Evolutionary conservation across 176 grass and related monocot genomes (phyloP).

Genomic region (Juncus effusus): DNA sequence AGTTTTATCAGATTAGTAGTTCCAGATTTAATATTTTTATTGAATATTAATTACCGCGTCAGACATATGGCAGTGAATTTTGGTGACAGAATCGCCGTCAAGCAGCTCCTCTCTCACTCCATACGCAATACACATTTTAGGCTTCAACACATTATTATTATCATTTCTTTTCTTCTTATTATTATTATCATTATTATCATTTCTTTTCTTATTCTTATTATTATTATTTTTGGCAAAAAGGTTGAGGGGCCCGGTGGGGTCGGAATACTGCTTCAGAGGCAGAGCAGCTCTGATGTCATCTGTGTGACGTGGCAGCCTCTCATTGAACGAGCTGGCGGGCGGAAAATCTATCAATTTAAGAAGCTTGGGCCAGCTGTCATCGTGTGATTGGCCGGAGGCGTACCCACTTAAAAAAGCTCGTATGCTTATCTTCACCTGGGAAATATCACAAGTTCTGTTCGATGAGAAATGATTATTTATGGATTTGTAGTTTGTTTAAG

Average conservation of each 20-base stretch:
- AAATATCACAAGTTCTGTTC: no score
- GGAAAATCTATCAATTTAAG: conserved; percentile 83
- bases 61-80: conserved; percentile 37
- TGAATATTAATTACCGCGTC: conserved; percentile 49
- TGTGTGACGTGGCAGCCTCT: conserved; percentile 51
- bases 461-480: no score
- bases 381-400: conserved; percentile 32
- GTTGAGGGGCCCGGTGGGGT: conserved; percentile 71
- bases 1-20: background rate
- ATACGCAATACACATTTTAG: no score
- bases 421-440: conserved; percentile 40
- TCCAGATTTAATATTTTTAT: background rate
- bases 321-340: conserved; percentile 46
- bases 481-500: no score
- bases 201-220: conserved; percentile 52
- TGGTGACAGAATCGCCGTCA: no score
- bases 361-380: conserved; percentile 45
- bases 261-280: conserved; percentile 68
- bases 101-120: no score
- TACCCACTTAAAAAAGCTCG: conserved; percentile 66
- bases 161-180: conserved; percentile 55
- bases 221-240: conserved; percentile 31
- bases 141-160: no score
- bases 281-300: conserved; percentile 54
- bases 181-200: conserved; percentile 69